Base-by-base conservation (phyloP, 1,284 basidiomycete genomes). In the Sanghuangporus sanghuang region DNA sequence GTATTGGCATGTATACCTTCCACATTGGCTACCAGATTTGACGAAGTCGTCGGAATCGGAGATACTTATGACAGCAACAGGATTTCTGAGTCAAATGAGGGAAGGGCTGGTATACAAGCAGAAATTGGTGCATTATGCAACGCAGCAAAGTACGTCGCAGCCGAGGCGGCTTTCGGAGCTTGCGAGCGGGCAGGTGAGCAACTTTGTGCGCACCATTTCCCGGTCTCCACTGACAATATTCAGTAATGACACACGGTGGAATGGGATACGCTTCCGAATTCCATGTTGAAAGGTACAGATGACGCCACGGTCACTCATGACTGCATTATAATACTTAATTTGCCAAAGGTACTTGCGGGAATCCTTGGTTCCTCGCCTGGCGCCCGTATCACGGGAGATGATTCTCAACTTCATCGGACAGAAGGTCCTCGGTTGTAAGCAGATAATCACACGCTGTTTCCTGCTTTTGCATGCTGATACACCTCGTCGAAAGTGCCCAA, bases 201-300 rank as follows among this genome's bases (percentile, higher is more conserved):
- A 35, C 18, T 21, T 16, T 54, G 42, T 21, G 35, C 16, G 11
- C 11, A n/a, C 2, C 18, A 44, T 35, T 50, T 32, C 6, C 12
- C 18, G 27, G 50, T 56, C 5, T n/a, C 36, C 23, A 68, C 52
- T 67, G 66, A 3, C 61, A 65, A 27, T 36, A 21, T 38, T 9
- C 54, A 44, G 64, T 73, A 8, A 71, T 71, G 71, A 69, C 67
- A 2, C 63, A 70, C 14, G 73, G 73, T 3, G 73, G 73, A 2
- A 73, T 74, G 71, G 73, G 73, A 0, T 74, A 73, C 49, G 70
- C 71, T 1, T 64, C 60, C 4, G 72, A 73, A 38, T 74, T 66
- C 59, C 64, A 68, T 64, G 62, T 68, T 66, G 36, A 69, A 67
- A 49, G 40, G 69, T 38, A 42, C 39, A 16, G 1, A 39, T 9